Percentiles rank a stretch among this genome's conserved stretches.
Conservation (phyloP, 345 rosid genomes). For the Eucalyptus coolabah region DNA sequence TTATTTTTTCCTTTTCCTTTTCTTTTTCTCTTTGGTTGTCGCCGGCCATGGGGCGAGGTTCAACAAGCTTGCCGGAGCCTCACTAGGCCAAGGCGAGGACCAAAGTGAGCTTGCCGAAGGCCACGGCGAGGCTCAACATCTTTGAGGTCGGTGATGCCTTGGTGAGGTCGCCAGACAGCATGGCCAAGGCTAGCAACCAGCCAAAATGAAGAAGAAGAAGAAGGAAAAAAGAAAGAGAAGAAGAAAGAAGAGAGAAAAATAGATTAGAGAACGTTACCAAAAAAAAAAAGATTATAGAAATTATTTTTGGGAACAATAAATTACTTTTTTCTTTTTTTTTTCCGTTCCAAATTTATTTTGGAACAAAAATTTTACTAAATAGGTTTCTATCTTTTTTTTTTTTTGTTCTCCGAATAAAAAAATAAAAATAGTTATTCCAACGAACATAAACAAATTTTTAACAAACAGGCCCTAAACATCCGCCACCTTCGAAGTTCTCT, state of each 20-base stretch:
- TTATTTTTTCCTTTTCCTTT: too few relatives aligned
- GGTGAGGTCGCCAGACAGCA: rapidly evolving
- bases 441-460: rapidly evolving
- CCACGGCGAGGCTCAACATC: rapidly evolving
- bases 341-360: rapidly evolving
- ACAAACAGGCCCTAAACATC: too few relatives aligned
- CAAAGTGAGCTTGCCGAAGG: rapidly evolving
- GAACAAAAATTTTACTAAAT: rapidly evolving
- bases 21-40: too few relatives aligned
- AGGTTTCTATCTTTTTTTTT: rapidly evolving
- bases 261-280: too few relatives aligned
- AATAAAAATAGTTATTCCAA: rapidly evolving
- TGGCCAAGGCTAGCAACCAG: rapidly evolving
- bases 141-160: rapidly evolving
- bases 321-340: rapidly evolving
- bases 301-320: rapidly evolving
- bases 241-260: too few relatives aligned
- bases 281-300: too few relatives aligned
- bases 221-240: too few relatives aligned
- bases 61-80: rapidly evolving
- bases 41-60: rapidly evolving
- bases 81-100: rapidly evolving
- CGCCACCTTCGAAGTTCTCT: background rate
- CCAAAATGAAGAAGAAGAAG: too few relatives aligned
- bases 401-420: rapidly evolving